These are phyloP conservation scores for Fagopyrum tataricum DNA, from an alignment of 148 eudicot species.

Conservation along the genomic window DNA sequence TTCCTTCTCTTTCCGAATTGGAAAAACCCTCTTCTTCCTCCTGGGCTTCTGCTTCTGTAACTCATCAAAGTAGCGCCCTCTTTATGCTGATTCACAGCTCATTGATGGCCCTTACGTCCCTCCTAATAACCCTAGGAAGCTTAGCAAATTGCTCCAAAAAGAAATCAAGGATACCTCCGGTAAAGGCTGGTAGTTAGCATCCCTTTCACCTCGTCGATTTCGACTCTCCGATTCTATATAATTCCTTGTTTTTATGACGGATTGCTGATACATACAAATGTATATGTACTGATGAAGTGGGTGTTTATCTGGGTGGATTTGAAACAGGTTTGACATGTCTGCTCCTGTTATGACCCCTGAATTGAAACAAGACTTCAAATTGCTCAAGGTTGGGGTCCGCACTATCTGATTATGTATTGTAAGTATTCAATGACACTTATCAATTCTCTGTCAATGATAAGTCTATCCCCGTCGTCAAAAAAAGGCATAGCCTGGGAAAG, in stretches of 20 bases:
- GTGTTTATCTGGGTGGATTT: not conserved
- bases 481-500: no score
- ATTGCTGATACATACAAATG: not conserved
- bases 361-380: constrained; percentile 75
- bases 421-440: no score
- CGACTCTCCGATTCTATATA: not conserved
- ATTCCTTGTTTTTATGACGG: not conserved
- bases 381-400: constrained; percentile 51
- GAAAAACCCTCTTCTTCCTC: constrained; percentile 17
- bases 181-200: constrained; percentile 45
- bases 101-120: constrained; percentile 79
- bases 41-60: not conserved
- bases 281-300: not conserved
- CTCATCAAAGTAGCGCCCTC: constrained; percentile 15
- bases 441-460: no score
- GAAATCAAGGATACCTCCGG: constrained; percentile 83
- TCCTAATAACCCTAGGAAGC: constrained; percentile 63
- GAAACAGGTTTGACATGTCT: constrained; percentile 87
- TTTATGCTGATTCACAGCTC: constrained; percentile 54
- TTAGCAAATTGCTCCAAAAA: constrained; percentile 54
- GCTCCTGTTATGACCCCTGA: constrained; percentile 74
- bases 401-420: not conserved
- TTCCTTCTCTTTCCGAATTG: constrained; percentile 23
- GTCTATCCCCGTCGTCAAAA: no score
- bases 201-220: not conserved